These are phyloP conservation scores for Penicillium daleae DNA, from an alignment of 495 filamentous ascomycete species.

Conservation along the genomic window DNA sequence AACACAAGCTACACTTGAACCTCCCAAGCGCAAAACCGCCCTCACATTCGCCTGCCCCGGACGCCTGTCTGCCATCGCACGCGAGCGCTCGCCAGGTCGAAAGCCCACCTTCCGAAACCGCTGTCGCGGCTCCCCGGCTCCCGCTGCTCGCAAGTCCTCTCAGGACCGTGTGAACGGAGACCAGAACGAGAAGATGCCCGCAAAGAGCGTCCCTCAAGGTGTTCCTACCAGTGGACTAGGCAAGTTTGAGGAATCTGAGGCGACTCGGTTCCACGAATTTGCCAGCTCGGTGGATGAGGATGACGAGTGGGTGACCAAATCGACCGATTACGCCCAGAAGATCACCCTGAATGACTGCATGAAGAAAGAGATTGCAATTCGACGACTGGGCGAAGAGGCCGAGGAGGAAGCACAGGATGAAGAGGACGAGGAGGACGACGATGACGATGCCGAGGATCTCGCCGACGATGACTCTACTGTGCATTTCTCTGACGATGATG, in stretches of 20 bases:
- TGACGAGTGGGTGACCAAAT: constrained; percentile 82
- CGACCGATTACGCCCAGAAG: constrained; percentile 63
- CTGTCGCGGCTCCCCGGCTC: constrained; percentile 51
- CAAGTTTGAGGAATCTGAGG: constrained; percentile 67
- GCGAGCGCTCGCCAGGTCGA: constrained; percentile 38
- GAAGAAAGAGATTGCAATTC: constrained; percentile 85
- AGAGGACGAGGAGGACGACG: constrained; percentile 70
- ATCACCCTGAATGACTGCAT: constrained; percentile 89
- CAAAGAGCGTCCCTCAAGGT: constrained; percentile 24
- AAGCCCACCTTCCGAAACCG: constrained; percentile 38
- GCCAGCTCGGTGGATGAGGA: constrained; percentile 78
- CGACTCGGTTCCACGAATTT: constrained; percentile 89
- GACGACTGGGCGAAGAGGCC: constrained; percentile 84
- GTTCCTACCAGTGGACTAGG: constrained; percentile 49
- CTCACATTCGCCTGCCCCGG: constrained; percentile 67
- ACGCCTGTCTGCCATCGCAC: constrained; percentile 37
- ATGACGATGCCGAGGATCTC: constrained; percentile 60
- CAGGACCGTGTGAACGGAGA: constrained; percentile 25
- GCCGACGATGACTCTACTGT: constrained; percentile 65
- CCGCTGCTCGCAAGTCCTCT: constrained; percentile 53
- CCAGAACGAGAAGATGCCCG: constrained; percentile 16
- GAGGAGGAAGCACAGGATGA: constrained; percentile 81
- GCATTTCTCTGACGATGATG: constrained; percentile 68
- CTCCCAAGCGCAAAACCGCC: constrained; percentile 53
- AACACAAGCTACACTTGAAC: constrained; percentile 32